These are phyloP conservation scores for Lentinula aciculospora DNA, from an alignment of 768 basidiomycete genomes.

Conservation along the genomic window DNA sequence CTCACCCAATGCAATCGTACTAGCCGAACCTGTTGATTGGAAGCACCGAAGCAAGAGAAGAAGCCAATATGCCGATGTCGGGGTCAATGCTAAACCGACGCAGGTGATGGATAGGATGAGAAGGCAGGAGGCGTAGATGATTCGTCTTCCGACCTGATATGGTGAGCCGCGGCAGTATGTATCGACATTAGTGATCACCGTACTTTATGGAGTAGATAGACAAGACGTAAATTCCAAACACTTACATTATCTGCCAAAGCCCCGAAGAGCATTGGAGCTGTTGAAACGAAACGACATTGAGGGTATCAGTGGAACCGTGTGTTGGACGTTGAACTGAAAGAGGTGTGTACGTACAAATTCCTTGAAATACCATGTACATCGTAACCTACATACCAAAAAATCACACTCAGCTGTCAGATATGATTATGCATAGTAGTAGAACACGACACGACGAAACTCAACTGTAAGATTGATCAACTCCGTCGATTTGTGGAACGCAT, in stretches of 20 bases:
- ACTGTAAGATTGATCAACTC: constrained; percentile 79
- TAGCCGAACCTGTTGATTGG: constrained; percentile 76
- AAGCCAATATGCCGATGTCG: constrained; percentile 64
- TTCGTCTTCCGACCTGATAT: constrained; percentile 43
- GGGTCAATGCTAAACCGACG: constrained; percentile 47
- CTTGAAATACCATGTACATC: constrained; percentile 68
- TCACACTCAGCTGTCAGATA: background rate
- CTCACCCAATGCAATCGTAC: constrained; percentile 68
- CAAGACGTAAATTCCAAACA: constrained; percentile 49
- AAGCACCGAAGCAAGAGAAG: constrained; percentile 75
- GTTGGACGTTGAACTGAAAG: background rate
- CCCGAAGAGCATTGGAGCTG: background rate
- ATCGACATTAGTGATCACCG: too few relatives aligned
- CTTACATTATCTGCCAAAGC: constrained; percentile 42
- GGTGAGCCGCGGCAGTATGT: constrained; percentile 46
- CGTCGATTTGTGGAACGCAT: constrained; percentile 55
- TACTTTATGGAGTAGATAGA: too few relatives aligned
- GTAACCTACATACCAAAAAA: constrained; percentile 35
- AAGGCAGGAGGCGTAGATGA: constrained; percentile 59
- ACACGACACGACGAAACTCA: constrained; percentile 14
- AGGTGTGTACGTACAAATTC: constrained; percentile 37
- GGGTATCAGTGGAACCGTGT: background rate
- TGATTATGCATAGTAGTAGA: background rate
- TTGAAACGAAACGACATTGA: background rate
- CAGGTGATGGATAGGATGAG: constrained; percentile 60